Conservation (phyloP, 805 yeast species). For the Pichia exigua region DNA sequence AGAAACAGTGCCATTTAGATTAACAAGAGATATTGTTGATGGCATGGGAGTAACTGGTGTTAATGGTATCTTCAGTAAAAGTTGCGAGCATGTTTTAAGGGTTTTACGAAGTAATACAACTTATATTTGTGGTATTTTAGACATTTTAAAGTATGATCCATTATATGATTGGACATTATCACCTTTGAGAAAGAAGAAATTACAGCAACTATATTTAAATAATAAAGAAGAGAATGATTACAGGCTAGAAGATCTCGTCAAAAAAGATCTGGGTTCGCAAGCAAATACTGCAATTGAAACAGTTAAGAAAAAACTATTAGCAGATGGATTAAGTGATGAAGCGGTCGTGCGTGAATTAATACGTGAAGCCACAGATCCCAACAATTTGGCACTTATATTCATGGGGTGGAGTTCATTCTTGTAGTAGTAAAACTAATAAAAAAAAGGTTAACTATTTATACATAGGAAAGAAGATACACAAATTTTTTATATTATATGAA, state of each 20-base stretch:
- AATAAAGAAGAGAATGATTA: conserved; percentile 13
- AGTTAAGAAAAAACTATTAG: conserved; percentile 62
- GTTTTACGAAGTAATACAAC: conserved; percentile 60
- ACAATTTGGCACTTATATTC: conserved; percentile 66
- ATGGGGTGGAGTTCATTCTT: conserved; percentile 82
- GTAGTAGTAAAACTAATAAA: conserved; percentile 18
- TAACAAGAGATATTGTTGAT: conserved; percentile 85
- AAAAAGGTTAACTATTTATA: background rate
- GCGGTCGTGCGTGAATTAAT: conserved; percentile 79
- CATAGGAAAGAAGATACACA: background rate
- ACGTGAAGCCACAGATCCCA: conserved; percentile 60
- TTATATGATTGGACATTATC: conserved; percentile 86
- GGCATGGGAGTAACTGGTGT: conserved; percentile 88
- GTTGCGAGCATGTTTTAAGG: conserved; percentile 65
- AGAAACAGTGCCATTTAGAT: conserved; percentile 86
- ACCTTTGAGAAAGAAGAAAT: conserved; percentile 51
- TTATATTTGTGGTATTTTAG: conserved; percentile 71
- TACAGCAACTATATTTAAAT: conserved; percentile 34
- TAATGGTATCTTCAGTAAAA: conserved; percentile 64
- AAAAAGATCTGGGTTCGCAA: conserved; percentile 42
- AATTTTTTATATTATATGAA: background rate
- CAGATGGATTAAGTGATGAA: conserved; percentile 66
- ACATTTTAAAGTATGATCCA: conserved; percentile 88
- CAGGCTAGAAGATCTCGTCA: conserved; percentile 16
- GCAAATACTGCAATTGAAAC: conserved; percentile 71